phyloP scores from a whole-genome alignment of 768 basidiomycete genomes.

The Sutorius australiensis region DNA sequence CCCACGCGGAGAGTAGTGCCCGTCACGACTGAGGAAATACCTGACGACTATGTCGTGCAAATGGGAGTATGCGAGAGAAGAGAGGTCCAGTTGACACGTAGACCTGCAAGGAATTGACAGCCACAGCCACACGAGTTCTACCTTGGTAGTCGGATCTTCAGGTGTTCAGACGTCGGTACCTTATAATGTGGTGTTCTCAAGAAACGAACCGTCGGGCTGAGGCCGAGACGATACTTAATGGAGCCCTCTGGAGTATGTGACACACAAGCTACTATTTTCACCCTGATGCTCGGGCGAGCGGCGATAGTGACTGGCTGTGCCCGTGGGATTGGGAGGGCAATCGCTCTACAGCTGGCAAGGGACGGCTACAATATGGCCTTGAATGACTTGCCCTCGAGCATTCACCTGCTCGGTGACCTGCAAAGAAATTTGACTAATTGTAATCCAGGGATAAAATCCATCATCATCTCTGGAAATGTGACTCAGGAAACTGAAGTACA shows the following conservation, averaged over 20 bases:
- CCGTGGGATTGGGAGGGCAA: neutral
- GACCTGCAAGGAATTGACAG: neutral
- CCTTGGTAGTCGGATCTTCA: neutral
- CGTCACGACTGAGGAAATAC: conserved; percentile 4
- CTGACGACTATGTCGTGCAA: neutral
- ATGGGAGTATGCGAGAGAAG: neutral
- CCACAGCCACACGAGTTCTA: neutral
- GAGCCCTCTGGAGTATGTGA: neutral
- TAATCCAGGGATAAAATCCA: neutral
- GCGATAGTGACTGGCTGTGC: conserved; percentile 2
- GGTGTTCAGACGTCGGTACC: too few relatives aligned
- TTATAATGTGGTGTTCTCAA: neutral
- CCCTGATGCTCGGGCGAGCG: neutral
- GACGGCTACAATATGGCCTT: neutral
- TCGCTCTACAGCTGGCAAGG: neutral
- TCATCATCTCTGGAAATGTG: neutral
- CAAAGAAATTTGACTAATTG: neutral
- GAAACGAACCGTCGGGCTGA: neutral
- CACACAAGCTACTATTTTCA: neutral
- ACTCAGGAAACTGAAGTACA: conserved; percentile 1
- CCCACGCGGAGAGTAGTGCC: neutral
- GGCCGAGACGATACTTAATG: neutral
- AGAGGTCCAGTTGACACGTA: neutral
- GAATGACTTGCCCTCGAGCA: neutral
- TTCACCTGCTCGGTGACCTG: neutral